Evolutionary conservation across 2,329 filamentous ascomycete species (phyloP), one percentile per base, ranked within the genome.

Genomic region (Xylaria sp.): DNA sequence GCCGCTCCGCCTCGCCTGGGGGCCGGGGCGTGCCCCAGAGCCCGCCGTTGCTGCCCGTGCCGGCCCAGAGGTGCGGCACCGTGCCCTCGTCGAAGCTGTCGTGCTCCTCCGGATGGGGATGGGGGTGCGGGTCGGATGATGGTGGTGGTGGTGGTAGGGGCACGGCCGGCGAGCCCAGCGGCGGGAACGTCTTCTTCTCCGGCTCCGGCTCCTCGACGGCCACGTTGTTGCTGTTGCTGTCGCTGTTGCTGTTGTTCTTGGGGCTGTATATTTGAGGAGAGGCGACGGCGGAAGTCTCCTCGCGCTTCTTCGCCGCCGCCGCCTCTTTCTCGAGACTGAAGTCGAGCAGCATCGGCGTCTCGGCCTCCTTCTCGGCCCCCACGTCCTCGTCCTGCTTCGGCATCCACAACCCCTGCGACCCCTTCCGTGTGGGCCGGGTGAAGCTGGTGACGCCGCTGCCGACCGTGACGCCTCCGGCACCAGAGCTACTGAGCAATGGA

Each of bases 401-500:
- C 18, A 74, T 75, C 79, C 81, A 80, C 9, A 82, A 69, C 2
- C 78, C 76, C 7, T 78, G 67, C 6, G 79, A 78, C 19, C 76
- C 63, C 1, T 74, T 72, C 2, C 75, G 76, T 4, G 71, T 69
- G 2, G 67, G 58, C 1, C 59, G 49, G 7, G 63, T 67, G 40
- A 66, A 63, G 29, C 48, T 63, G 1, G 63, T 63, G 7, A 57
- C 52, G 1, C 61, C 59, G 44, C 74, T 76, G 13, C 73, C 73
- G 2, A 76, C 70, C 0, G 74, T 74, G 58, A 75, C 72, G 5
- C 75, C 73, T 2, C 66, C 69, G 6, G 61, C 57, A 41, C 64
- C 60, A 57, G 71, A 20, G 64, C 68, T 63, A 58, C 49, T 62
- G 8, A 60, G 44, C 4, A 45, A 20, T 13, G 72, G 51, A 57